Evolutionary conservation across 2,329 filamentous ascomycete genomes (phyloP), one percentile per base, ranked within the genome.

Genomic region (Escovopsis sp.): DNA sequence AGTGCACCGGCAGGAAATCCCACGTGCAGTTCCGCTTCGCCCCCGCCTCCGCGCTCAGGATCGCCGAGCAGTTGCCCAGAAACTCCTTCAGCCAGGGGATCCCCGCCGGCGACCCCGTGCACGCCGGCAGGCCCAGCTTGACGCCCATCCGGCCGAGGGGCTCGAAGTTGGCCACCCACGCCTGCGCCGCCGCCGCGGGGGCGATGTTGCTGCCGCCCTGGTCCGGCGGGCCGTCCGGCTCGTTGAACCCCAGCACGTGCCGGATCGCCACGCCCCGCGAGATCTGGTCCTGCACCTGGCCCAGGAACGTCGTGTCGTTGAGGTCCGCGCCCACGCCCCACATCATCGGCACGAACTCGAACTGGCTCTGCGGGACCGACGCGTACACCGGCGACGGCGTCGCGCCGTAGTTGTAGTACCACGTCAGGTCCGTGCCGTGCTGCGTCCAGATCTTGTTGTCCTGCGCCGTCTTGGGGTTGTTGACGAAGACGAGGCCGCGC

Each of bases 321-420:
- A 63, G 56, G 43, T 67, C 55, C 11, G 59, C 45, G 4, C 65
- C 62, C 9, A 73, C 64, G 29, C 81, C 81, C 79, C 80, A 89
- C 45, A 87, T 72, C 83, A 87, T 86, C 38, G 84, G 84, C 1
- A 89, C 78, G 58, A 85, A 89, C 57, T 84, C 70, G 50, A 89
- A 74, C 11, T 67, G 58, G 12, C 65, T 62, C 51, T 79, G 72
- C 0, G 67, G 51, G 30, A 66, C 52, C 39, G 65, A 57, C 32
- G 58, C 48, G 53, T 70, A 79, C 36, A 63, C 63, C 0, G 67
- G 47, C 1, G 77, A 74, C 2, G 83, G 81, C 4, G 58, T 54
- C 16, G 66, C 53, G 24, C 62, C 60, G 59, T 88, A 91, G 65
- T 88, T 89, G 70, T 89, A 89, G 67, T 91, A 91, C 84, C 84